Conservation (phyloP, 1,284 basidiomycete species). For the Sanguinoderma infundibulare region DNA sequence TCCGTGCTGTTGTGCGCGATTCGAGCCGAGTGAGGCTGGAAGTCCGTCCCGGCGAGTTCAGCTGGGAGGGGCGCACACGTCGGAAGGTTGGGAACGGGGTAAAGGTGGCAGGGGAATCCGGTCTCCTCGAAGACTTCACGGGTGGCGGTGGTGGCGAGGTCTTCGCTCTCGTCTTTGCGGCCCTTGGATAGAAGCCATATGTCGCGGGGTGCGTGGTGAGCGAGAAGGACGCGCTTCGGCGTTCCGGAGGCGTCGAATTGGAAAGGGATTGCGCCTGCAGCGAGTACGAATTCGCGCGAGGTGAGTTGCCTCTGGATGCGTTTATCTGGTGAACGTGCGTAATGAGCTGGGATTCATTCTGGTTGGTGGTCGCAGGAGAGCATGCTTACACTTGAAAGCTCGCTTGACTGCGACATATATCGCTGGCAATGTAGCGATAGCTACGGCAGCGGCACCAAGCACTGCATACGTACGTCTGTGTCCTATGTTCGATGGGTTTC, state of each 20-base stretch:
- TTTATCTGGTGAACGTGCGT: background rate
- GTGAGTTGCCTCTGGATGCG: conserved; percentile 15
- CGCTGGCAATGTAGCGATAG: conserved; percentile 2
- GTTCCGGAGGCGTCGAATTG: conserved; percentile 15
- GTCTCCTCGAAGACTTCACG: conserved; percentile 67
- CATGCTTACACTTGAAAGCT: background rate
- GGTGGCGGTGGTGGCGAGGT: conserved; percentile 48
- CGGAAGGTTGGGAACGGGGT: conserved; percentile 33
- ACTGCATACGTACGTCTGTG: background rate
- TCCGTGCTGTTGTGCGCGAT: conserved; percentile 35
- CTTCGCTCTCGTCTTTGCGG: conserved; percentile 59
- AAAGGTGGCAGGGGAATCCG: conserved; percentile 50
- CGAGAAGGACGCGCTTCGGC: conserved; percentile 18
- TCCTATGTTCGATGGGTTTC: background rate
- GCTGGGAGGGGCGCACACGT: conserved; percentile 44
- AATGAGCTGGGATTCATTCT: background rate
- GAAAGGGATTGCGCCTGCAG: conserved; percentile 24
- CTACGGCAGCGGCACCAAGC: conserved; percentile 1
- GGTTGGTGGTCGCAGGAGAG: no score
- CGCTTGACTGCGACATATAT: background rate
- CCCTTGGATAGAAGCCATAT: conserved; percentile 62
- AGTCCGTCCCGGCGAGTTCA: conserved; percentile 22
- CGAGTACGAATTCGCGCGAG: conserved; percentile 22
- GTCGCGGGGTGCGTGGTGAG: conserved; percentile 26
- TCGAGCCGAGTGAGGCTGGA: conserved; percentile 34